Base-by-base conservation (phyloP, 2,329 filamentous ascomycete species). In the Epichloe elymi region DNA sequence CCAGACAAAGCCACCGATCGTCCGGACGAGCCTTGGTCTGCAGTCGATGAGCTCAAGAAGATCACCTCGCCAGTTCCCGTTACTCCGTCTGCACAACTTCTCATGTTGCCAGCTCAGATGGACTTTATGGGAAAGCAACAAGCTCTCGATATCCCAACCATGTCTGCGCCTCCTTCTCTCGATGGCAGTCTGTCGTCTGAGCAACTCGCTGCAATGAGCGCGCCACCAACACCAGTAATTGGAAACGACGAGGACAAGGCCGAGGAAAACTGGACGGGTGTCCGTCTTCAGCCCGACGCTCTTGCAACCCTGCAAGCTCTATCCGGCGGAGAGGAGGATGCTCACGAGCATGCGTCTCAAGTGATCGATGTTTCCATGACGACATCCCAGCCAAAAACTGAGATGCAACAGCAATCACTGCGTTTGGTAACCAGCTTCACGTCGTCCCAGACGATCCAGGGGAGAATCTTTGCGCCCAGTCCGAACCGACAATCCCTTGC, bases 181-280 rank as follows among this genome's bases (percentile, higher is more conserved):
- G 90, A 95, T 68, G 90, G 89, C 20, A 95, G 88, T 67, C 70
- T 93, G 60, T 85, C 82, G 8, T 95, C 90, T 2, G 90, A 96
- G 62, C 89, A 95, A 64, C 78, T 94, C 66, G 87, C 88, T 2
- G 78, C 77, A 49, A 77, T 89, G 65, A 95, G 88, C 61, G 88
- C 88, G 46, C 89, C 91, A 5, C 81, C 86, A 11, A 96, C 90
- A 0, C 90, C 90, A 14, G 76, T 91, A 54, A 75, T 87, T 56
- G 79, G 74, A 15, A 70, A 73, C 51, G 70, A 73, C 20, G 74
- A 79, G 33, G 70, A 72, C 10, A 71, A 74, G 37, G 70, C 74
- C 17, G 78, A 79, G 45, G 71, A 77, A 53, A 77, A 79, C 51
- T 95, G 88, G 88, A 74, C 72, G 30, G 85, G 85, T 2, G 78